Percentiles rank a stretch among this genome's conserved stretches.
Conservation (phyloP, 2,329 filamentous ascomycete genomes). For the Ceratocystis cacaofunesta region DNA sequence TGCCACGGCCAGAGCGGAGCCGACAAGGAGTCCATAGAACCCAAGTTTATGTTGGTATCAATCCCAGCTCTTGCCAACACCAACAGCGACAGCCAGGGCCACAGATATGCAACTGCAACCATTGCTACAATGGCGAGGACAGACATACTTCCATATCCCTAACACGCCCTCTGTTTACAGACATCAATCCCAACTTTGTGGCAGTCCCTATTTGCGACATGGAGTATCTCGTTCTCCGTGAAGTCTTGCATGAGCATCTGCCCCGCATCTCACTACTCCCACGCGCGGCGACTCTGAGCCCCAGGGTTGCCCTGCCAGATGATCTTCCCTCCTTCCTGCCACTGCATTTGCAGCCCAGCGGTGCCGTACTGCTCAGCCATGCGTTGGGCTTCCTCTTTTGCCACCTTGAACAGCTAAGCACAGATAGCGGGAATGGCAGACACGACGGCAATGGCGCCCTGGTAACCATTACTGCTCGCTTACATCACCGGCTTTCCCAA, state of each 20-base stretch:
- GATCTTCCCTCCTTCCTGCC: not conserved
- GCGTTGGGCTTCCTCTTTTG: conserved; percentile 3
- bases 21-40: not conserved
- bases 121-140: not conserved
- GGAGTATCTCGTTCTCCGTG: conserved; percentile 7
- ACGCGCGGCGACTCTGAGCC: not conserved
- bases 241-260: not conserved
- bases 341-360: not conserved
- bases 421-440: not conserved
- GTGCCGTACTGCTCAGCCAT: not conserved
- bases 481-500: conserved; percentile 9
- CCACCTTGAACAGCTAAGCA: conserved; percentile 8
- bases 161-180: not conserved
- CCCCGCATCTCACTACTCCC: not conserved
- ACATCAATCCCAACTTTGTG: conserved; percentile 7
- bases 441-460: not conserved
- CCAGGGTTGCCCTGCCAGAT: not conserved
- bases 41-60: not conserved
- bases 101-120: not conserved
- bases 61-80: not conserved
- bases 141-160: not conserved
- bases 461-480: conserved; percentile 1
- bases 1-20: not conserved
- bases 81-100: not conserved
- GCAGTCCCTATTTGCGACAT: conserved; percentile 4